Evolutionary conservation across 2,329 filamentous ascomycete species (phyloP).

Genomic region (Fusarium tupiense): DNA sequence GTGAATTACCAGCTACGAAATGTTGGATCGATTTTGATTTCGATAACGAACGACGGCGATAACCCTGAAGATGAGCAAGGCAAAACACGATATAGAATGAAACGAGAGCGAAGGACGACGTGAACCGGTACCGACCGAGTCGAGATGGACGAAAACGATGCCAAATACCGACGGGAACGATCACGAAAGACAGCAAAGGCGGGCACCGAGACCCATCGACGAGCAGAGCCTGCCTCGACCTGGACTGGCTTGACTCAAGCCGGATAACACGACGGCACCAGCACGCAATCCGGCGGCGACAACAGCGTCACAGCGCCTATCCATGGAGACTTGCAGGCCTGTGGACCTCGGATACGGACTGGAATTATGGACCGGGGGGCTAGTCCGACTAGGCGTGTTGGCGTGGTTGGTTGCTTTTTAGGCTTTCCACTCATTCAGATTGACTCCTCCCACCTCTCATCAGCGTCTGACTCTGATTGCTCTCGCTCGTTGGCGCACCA

Average conservation of each 20-base stretch:
- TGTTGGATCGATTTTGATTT: not conserved
- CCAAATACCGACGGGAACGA: slow-evolving; percentile 25
- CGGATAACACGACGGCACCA: slow-evolving; percentile 32
- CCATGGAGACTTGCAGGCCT: slow-evolving; percentile 27
- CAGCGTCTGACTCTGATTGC: slow-evolving; percentile 22
- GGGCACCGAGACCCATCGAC: slow-evolving; percentile 30
- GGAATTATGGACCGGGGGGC: slow-evolving; percentile 42
- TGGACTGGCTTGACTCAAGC: slow-evolving; percentile 37
- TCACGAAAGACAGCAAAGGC: slow-evolving; percentile 30
- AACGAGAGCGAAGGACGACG: not conserved
- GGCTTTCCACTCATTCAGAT: slow-evolving; percentile 22
- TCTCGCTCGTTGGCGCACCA: slow-evolving; percentile 22
- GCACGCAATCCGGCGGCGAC: slow-evolving; percentile 41
- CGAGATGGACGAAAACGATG: slow-evolving; percentile 33
- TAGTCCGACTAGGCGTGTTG: slow-evolving; percentile 32
- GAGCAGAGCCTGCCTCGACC: slow-evolving; percentile 32
- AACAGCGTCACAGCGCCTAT: slow-evolving; percentile 40
- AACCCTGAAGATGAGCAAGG: not conserved
- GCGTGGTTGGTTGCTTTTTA: slow-evolving; percentile 40
- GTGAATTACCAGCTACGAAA: slow-evolving; percentile 2
- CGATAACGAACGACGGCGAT: not conserved
- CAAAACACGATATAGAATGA: not conserved
- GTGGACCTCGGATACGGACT: slow-evolving; percentile 37
- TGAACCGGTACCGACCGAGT: slow-evolving; percentile 24
- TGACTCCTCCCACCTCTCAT: slow-evolving; percentile 23